Evolutionary conservation across 1,139 yeast genomes (phyloP).

Genomic region (Kurtzmaniella quercitrusa): DNA sequence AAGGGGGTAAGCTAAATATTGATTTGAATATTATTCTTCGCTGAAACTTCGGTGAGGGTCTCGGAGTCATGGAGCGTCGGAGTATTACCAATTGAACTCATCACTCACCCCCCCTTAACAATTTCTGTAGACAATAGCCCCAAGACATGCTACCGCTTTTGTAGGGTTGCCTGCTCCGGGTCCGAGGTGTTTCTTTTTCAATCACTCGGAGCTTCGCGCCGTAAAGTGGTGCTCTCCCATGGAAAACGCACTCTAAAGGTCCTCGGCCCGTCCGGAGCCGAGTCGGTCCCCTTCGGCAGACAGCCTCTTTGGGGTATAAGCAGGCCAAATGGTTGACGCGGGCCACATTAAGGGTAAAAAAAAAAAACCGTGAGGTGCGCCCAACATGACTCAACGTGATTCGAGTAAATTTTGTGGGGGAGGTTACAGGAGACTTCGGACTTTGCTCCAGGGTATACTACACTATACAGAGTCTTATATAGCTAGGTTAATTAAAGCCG

Average conservation of each 20-base stretch:
- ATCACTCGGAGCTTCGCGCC: background rate
- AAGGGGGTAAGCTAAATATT: too few relatives aligned
- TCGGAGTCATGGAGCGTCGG: background rate
- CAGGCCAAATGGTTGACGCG: too few relatives aligned
- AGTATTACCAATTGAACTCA: background rate
- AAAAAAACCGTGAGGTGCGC: background rate
- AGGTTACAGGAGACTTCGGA: background rate
- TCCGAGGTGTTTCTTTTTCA: background rate
- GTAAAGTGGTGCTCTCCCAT: background rate
- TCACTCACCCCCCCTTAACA: background rate
- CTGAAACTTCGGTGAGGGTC: too few relatives aligned
- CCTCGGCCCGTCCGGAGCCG: constrained; percentile 4
- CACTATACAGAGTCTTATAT: background rate
- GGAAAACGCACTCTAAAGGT: too few relatives aligned
- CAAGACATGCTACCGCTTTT: background rate
- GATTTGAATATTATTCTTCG: too few relatives aligned
- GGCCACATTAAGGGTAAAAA: background rate
- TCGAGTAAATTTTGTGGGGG: constrained; percentile 1
- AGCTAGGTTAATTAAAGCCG: too few relatives aligned
- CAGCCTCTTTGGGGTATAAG: background rate
- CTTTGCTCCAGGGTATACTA: background rate
- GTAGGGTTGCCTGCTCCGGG: background rate
- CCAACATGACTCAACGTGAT: constrained; percentile 1
- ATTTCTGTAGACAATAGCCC: background rate
- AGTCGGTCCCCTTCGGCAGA: background rate